A percentile compares a stretch with the other conserved stretches of the same genome.
phyloP scores from a whole-genome alignment of 179 eudicot genomes.

The Actinidia chinensis region DNA sequence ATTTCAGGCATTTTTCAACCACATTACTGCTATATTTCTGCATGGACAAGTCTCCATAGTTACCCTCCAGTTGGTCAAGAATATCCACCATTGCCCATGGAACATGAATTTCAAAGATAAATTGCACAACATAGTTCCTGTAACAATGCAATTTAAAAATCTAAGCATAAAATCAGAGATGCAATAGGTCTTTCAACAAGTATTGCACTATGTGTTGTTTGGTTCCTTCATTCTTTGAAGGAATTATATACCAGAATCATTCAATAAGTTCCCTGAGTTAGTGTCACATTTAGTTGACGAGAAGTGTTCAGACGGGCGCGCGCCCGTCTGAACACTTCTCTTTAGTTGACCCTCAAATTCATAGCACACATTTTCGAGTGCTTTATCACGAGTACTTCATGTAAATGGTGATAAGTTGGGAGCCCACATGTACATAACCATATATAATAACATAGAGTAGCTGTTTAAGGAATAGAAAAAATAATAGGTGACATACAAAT shows the following conservation, averaged over 20 bases:
- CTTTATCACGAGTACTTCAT: neutral
- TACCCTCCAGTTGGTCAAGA: slow-evolving; percentile 38
- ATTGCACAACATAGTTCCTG: slow-evolving; percentile 46
- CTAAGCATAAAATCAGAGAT: neutral
- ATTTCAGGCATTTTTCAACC: slow-evolving; percentile 43
- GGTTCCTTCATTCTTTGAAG: slow-evolving; percentile 3
- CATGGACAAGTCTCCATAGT: slow-evolving; percentile 38
- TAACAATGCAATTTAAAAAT: slow-evolving; percentile 8
- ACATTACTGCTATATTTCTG: slow-evolving; percentile 47
- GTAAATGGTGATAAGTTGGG: neutral
- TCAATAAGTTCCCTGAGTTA: neutral
- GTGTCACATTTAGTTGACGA: neutral
- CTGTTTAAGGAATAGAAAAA: no score
- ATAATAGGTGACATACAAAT: no score
- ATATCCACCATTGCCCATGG: slow-evolving; percentile 35
- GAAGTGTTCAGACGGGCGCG: no score
- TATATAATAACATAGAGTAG: no score
- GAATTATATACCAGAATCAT: neutral
- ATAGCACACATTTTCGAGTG: neutral
- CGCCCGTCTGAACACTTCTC: no score
- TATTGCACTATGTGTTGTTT: neutral
- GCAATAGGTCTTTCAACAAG: neutral
- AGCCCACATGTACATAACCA: neutral
- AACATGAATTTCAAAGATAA: slow-evolving; percentile 30
- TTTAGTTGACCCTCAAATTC: neutral